A percentile compares a stretch with the other conserved stretches of the same genome.
Evolutionary conservation across 495 filamentous ascomycete genomes (phyloP).

Genomic region (Diplogelasinospora grovesii): DNA sequence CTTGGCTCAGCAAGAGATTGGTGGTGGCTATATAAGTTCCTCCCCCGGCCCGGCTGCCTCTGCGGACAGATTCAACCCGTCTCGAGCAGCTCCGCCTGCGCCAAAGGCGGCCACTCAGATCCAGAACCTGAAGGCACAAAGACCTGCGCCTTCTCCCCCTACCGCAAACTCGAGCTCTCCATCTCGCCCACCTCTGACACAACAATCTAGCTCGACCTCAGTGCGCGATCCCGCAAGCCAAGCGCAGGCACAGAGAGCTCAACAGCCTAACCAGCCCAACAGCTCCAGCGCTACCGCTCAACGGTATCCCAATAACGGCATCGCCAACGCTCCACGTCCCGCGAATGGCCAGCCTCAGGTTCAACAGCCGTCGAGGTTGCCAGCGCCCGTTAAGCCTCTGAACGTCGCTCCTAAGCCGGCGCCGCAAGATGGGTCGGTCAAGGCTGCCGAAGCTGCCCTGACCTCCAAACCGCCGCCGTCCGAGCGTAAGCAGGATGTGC

Average conservation of each 20-base stretch:
- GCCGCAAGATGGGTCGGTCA: slow-evolving; percentile 55
- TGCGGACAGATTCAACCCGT: slow-evolving; percentile 73
- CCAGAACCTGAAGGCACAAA: slow-evolving; percentile 43
- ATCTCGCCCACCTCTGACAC: slow-evolving; percentile 26
- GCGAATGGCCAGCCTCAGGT: slow-evolving; percentile 33
- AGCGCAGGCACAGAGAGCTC: slow-evolving; percentile 17
- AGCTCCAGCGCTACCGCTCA: slow-evolving; percentile 9
- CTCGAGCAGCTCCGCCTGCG: slow-evolving; percentile 57
- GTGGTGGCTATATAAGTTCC: slow-evolving; percentile 48
- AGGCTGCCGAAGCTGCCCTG: slow-evolving; percentile 75
- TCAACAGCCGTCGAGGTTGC: slow-evolving; percentile 50
- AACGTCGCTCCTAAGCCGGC: slow-evolving; percentile 80
- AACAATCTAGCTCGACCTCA: slow-evolving; percentile 33
- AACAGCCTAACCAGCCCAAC: slow-evolving; percentile 22
- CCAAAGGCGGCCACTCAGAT: slow-evolving; percentile 50
- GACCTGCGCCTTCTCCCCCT: slow-evolving; percentile 47
- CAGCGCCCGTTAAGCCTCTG: slow-evolving; percentile 76
- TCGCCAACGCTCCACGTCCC: slow-evolving; percentile 21
- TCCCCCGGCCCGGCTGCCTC: slow-evolving; percentile 34
- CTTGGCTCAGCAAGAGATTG: slow-evolving; percentile 82
- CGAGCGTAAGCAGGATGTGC: slow-evolving; percentile 75
- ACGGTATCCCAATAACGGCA: slow-evolving; percentile 37
- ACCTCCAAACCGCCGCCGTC: slow-evolving; percentile 60
- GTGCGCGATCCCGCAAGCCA: slow-evolving; percentile 18
- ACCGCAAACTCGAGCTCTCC: slow-evolving; percentile 20